phyloP scores from a whole-genome alignment of 768 basidiomycete species.

The Saitozyma podzolica region DNA sequence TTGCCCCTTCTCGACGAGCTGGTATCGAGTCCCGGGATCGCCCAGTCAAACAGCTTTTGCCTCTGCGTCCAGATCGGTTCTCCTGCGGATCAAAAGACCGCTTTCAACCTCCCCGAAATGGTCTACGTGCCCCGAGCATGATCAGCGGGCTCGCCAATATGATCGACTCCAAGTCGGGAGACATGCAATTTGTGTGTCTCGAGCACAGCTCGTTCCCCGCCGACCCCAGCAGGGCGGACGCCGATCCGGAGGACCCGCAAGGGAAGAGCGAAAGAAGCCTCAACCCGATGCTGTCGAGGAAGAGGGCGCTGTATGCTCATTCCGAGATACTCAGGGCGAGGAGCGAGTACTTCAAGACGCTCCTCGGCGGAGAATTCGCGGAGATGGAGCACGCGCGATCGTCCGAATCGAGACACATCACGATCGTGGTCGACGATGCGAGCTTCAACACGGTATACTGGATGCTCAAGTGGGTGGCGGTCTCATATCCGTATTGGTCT shows the following conservation, averaged over 20 bases:
- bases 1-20: constrained; percentile 66
- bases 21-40: constrained; percentile 63
- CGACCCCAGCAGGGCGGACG: constrained; percentile 17
- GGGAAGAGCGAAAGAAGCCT: constrained; percentile 11
- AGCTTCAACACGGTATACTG: constrained; percentile 77
- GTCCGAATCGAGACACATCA: constrained; percentile 63
- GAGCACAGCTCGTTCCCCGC: constrained; percentile 55
- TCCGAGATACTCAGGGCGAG: constrained; percentile 70
- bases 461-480: constrained; percentile 63
- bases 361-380: constrained; percentile 70
- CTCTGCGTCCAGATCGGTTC: constrained; percentile 74
- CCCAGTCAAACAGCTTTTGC: constrained; percentile 67
- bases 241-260: neutral
- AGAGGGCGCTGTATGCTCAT: constrained; percentile 74
- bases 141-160: constrained; percentile 70
- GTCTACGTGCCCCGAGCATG: constrained; percentile 68
- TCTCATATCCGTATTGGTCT: too few species aligned
- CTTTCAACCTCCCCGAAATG: constrained; percentile 67
- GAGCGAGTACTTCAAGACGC: constrained; percentile 77
- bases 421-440: constrained; percentile 72
- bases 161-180: constrained; percentile 71
- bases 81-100: constrained; percentile 58
- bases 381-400: constrained; percentile 57
- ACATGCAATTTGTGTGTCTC: constrained; percentile 72
- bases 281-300: constrained; percentile 62